A percentile compares a stretch with the other conserved stretches of the same genome.
phyloP scores from a whole-genome alignment of 208 protist genomes.

The Endotrypanum monterogeii region DNA sequence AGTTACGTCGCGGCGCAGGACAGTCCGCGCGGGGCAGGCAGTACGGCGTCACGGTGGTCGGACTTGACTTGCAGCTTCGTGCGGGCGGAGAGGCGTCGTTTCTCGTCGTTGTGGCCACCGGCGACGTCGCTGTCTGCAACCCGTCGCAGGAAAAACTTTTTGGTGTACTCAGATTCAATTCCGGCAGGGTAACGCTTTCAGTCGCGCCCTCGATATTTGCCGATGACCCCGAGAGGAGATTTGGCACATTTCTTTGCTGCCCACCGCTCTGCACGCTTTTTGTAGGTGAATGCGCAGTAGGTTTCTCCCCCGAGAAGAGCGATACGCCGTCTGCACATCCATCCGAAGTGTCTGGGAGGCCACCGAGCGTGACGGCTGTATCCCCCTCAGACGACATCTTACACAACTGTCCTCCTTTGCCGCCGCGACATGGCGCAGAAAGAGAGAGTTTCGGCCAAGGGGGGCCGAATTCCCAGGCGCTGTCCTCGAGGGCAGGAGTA shows the following conservation, averaged over 20 bases:
- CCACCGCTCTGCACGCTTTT: neutral
- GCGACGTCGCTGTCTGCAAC: neutral
- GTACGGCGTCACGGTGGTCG: neutral
- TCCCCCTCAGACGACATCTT: neutral
- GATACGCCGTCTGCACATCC: neutral
- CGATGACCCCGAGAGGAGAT: neutral
- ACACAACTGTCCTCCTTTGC: neutral
- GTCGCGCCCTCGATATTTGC: neutral
- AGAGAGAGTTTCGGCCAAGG: neutral
- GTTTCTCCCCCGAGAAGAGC: too few species aligned
- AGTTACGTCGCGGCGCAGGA: neutral
- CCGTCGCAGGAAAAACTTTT: neutral
- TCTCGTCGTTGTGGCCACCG: neutral
- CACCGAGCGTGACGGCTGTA: neutral
- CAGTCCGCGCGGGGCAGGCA: neutral
- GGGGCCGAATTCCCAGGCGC: neutral
- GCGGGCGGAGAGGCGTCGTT: conserved; percentile 11
- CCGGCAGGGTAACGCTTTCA: neutral
- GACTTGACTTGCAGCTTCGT: neutral
- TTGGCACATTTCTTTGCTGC: neutral
- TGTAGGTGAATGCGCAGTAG: neutral
- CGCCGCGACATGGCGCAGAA: too few species aligned
- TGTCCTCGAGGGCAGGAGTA: conserved; percentile 2
- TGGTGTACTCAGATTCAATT: neutral
- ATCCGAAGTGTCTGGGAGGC: neutral